These are phyloP conservation scores for Hypoxylon cercidicola DNA, from an alignment of 495 filamentous ascomycete species.

Conservation along the genomic window DNA sequence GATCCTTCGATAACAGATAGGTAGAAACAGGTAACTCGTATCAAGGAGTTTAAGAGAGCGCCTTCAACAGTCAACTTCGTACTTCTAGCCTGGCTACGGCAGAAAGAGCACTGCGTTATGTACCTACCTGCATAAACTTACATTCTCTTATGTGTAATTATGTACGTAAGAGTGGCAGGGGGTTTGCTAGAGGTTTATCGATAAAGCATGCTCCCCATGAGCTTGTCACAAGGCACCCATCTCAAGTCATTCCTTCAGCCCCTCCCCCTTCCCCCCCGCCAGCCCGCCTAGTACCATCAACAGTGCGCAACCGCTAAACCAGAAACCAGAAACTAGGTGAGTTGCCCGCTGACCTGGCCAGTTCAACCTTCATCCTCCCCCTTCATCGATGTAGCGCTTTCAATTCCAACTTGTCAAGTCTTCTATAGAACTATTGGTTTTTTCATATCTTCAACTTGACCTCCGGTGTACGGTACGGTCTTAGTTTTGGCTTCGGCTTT, in stretches of 20 bases:
- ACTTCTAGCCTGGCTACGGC: no score
- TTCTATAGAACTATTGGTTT: background rate
- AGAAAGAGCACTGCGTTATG: no score
- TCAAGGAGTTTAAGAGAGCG: no score
- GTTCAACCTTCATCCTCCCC: background rate
- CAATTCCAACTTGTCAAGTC: background rate
- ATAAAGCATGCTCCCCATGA: constrained; percentile 22
- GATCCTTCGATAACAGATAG: no score
- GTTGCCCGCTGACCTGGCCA: constrained; percentile 17
- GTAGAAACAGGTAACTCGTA: no score
- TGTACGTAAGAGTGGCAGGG: background rate
- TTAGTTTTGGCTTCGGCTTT: constrained; percentile 1
- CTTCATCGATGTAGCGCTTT: constrained; percentile 5
- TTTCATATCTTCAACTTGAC: constrained; percentile 2
- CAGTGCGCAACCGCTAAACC: no score
- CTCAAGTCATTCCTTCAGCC: constrained; percentile 13
- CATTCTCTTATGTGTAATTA: no score
- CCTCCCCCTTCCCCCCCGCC: constrained; percentile 11
- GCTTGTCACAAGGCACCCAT: constrained; percentile 31
- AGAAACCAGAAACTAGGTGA: no score
- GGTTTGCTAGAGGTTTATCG: constrained; percentile 1
- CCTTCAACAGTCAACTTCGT: no score
- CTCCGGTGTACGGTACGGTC: background rate
- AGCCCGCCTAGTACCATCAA: no score
- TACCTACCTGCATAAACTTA: no score